phyloP scores from a whole-genome alignment of 2,329 filamentous ascomycete genomes.

The Xylariaceae sp. region DNA sequence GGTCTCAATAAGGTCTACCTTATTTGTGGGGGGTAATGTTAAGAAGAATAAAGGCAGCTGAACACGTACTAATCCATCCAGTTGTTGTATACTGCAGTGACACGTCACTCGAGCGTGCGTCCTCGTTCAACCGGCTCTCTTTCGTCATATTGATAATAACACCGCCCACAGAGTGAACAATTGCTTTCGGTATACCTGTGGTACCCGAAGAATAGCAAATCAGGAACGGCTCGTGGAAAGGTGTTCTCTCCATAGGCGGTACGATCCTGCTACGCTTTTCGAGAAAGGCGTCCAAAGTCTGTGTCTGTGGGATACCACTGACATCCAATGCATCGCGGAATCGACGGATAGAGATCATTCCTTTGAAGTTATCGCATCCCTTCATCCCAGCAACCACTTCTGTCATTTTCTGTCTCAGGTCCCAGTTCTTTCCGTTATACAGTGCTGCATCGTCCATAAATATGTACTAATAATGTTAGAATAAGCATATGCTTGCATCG shows the following conservation, averaged over 20 bases:
- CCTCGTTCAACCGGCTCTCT: slow-evolving; percentile 54
- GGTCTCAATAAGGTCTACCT: no score
- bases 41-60: no score
- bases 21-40: no score
- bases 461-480: slow-evolving; percentile 48
- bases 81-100: slow-evolving; percentile 60
- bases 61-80: slow-evolving; percentile 65
- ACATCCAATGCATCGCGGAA: slow-evolving; percentile 61
- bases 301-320: slow-evolving; percentile 43
- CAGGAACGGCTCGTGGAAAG: slow-evolving; percentile 71
- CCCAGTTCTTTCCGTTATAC: slow-evolving; percentile 73
- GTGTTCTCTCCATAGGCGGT: slow-evolving; percentile 56
- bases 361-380: slow-evolving; percentile 56
- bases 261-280: slow-evolving; percentile 26
- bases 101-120: slow-evolving; percentile 37
- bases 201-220: slow-evolving; percentile 79
- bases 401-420: slow-evolving; percentile 68
- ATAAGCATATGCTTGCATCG: neutral
- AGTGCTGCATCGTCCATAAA: slow-evolving; percentile 78
- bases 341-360: slow-evolving; percentile 62
- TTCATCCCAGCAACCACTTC: slow-evolving; percentile 62
- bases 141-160: slow-evolving; percentile 53
- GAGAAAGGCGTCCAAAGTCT: slow-evolving; percentile 45
- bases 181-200: slow-evolving; percentile 80
- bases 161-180: slow-evolving; percentile 72